Conservation (phyloP, 352 stramenopile species). For the Phytopythium oedochilum region DNA sequence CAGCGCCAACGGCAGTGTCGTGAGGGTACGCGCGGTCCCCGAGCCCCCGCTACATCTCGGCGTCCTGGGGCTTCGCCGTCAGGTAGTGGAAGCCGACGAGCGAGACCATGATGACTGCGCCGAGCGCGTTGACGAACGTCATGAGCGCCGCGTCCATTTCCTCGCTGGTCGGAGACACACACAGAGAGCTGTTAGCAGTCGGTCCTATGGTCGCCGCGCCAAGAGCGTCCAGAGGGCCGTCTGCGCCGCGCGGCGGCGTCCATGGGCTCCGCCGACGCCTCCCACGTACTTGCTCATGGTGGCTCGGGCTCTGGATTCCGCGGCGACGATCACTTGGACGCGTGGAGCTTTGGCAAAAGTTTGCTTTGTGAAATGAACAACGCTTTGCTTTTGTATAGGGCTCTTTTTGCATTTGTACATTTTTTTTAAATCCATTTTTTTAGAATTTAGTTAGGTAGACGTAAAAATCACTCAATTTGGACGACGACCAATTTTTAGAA, state of each 20-base stretch:
- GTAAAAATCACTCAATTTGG: no score
- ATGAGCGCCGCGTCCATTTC: slow-evolving; percentile 87
- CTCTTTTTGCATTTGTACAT: no score
- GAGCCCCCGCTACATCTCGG: slow-evolving; percentile 81
- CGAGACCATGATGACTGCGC: slow-evolving; percentile 84
- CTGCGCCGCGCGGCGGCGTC: neutral
- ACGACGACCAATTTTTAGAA: no score
- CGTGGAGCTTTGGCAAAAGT: slow-evolving; percentile 15
- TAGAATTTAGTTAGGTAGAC: no score
- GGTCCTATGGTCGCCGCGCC: neutral
- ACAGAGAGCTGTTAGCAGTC: slow-evolving; percentile 1
- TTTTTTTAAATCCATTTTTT: no score
- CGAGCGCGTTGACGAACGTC: slow-evolving; percentile 87
- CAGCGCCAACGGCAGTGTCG: no score
- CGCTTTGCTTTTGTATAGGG: no score
- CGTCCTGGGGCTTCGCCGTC: slow-evolving; percentile 74
- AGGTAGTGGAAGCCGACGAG: slow-evolving; percentile 88
- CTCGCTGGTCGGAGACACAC: slow-evolving; percentile 30
- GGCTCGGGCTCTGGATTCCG: slow-evolving; percentile 10
- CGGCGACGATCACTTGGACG: slow-evolving; percentile 18
- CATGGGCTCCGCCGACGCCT: no score
- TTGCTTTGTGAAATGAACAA: no score
- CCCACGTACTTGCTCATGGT: slow-evolving; percentile 47
- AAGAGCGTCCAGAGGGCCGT: neutral
- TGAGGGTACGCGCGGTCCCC: no score